A percentile compares a stretch with the other conserved stretches of the same genome.
These are phyloP conservation scores for Lentinus tigrinus DNA, from an alignment of 768 basidiomycete genomes.

Conservation along the genomic window DNA sequence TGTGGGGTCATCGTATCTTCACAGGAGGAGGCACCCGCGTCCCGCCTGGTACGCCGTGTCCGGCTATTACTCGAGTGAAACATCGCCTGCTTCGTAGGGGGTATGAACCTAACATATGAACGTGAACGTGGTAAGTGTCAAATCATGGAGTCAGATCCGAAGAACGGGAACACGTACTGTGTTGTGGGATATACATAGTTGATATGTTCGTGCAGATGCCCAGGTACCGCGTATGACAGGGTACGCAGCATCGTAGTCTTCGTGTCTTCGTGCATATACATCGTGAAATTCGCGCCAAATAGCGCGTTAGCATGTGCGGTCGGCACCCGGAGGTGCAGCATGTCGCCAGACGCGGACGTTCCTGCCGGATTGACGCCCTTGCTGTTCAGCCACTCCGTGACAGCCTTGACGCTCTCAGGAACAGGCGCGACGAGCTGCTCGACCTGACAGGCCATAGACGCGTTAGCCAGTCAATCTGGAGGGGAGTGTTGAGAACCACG, in stretches of 20 bases:
- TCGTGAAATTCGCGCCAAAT: conserved; percentile 33
- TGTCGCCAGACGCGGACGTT: conserved; percentile 31
- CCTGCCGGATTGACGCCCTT: conserved; percentile 25
- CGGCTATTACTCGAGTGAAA: not conserved
- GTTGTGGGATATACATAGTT: conserved; percentile 32
- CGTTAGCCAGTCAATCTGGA: no score
- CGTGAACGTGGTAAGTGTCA: no score
- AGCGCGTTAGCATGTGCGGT: conserved; percentile 34
- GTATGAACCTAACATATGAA: conserved; percentile 5
- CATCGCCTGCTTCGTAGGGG: conserved; percentile 1
- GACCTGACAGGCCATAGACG: not conserved
- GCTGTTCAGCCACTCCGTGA: conserved; percentile 26
- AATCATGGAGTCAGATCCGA: no score
- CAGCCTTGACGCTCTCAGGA: conserved; percentile 24
- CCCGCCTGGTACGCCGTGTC: not conserved
- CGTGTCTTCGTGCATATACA: conserved; percentile 32
- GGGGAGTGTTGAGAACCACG: not conserved
- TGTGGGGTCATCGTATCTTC: conserved; percentile 18
- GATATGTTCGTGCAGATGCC: conserved; percentile 29
- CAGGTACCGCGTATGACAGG: conserved; percentile 36
- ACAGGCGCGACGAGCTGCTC: conserved; percentile 14
- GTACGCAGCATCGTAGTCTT: conserved; percentile 34
- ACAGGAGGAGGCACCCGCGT: conserved; percentile 17
- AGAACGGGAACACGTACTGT: conserved; percentile 6
- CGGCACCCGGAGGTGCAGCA: conserved; percentile 30